These are phyloP conservation scores for Mesostigma viride DNA, from an alignment of 139 green algal genomes.

Conservation along the genomic window DNA sequence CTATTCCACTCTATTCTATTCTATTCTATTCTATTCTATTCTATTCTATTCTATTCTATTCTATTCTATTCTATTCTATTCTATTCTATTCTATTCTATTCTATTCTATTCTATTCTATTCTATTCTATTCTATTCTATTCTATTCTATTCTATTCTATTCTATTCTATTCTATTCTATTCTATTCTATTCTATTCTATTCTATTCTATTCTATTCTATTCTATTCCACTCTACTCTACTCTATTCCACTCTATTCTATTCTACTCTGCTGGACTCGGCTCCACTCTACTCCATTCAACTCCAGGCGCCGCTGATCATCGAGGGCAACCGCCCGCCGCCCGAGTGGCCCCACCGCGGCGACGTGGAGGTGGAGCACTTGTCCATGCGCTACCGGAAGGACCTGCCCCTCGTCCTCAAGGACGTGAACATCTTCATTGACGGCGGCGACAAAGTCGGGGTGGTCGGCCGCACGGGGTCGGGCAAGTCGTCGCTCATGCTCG, in stretches of 20 bases:
- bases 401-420: slow-evolving; percentile 64
- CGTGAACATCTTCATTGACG: slow-evolving; percentile 14
- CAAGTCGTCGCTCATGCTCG: slow-evolving; percentile 58
- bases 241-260: neutral
- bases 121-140: no score
- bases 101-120: no score
- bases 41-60: no score
- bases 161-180: no score
- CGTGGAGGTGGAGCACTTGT: slow-evolving; percentile 46
- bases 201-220: no score
- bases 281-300: neutral
- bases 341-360: slow-evolving; percentile 53
- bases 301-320: slow-evolving; percentile 17
- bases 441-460: slow-evolving; percentile 55
- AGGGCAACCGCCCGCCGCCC: slow-evolving; percentile 13
- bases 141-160: no score
- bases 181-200: no score
- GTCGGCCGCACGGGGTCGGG: slow-evolving; percentile 58
- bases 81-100: no score
- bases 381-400: slow-evolving; percentile 67
- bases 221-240: no score
- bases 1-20: no score
- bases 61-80: no score
- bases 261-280: neutral
- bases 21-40: no score